Conservation (phyloP, 805 yeast genomes). For the Yarrowia bubula region DNA sequence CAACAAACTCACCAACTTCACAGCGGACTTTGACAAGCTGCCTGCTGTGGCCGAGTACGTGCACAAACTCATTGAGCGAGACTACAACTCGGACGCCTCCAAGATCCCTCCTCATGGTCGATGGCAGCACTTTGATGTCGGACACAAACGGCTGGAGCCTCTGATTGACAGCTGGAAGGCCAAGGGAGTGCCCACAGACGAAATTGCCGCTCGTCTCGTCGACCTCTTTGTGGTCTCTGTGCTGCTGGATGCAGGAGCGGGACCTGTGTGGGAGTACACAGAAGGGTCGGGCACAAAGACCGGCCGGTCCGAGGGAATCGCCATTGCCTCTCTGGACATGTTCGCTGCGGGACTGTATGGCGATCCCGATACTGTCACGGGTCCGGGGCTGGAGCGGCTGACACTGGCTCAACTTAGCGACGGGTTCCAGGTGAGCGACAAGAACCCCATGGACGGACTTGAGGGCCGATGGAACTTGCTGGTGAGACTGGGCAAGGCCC, state of each 20-base stretch:
- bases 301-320: slow-evolving; percentile 61
- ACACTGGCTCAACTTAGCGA: slow-evolving; percentile 41
- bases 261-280: slow-evolving; percentile 52
- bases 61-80: slow-evolving; percentile 45
- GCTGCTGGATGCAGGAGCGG: slow-evolving; percentile 67
- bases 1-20: slow-evolving; percentile 44
- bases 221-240: slow-evolving; percentile 63
- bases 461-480: slow-evolving; percentile 53
- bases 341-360: slow-evolving; percentile 50
- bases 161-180: slow-evolving; percentile 45
- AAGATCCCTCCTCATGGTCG: slow-evolving; percentile 65
- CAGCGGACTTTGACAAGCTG: slow-evolving; percentile 47
- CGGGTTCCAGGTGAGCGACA: slow-evolving; percentile 50
- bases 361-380: slow-evolving; percentile 38
- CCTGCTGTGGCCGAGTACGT: slow-evolving; percentile 49
- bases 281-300: slow-evolving; percentile 42
- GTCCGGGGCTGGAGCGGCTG: slow-evolving; percentile 33
- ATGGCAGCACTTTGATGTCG: slow-evolving; percentile 62
- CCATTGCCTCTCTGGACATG: slow-evolving; percentile 58
- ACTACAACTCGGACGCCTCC: slow-evolving; percentile 46
- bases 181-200: slow-evolving; percentile 40
- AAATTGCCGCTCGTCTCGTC: slow-evolving; percentile 52
- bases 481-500: slow-evolving; percentile 49
- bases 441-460: slow-evolving; percentile 53
- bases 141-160: slow-evolving; percentile 47